These are phyloP conservation scores for Cynara cardunculus DNA, from an alignment of 129 eudicot genomes.

Conservation along the genomic window DNA sequence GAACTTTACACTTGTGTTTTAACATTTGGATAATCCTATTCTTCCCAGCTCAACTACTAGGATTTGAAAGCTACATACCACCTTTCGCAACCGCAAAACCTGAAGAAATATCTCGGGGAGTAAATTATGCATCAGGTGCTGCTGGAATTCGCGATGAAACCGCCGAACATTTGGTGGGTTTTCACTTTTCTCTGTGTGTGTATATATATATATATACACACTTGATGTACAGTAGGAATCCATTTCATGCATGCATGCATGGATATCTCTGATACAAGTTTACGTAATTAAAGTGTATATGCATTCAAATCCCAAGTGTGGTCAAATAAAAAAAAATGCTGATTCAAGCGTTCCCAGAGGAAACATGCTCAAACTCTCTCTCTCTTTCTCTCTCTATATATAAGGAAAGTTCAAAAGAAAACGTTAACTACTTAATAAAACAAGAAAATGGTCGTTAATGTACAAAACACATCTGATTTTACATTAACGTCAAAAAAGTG, in stretches of 20 bases:
- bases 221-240: not conserved
- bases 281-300: not conserved
- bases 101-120: constrained; percentile 21
- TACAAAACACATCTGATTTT: too few relatives aligned
- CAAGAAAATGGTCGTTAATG: too few relatives aligned
- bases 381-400: too few relatives aligned
- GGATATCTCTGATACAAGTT: not conserved
- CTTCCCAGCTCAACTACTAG: constrained; percentile 45
- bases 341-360: not conserved
- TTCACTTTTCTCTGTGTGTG: not conserved
- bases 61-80: constrained; percentile 38
- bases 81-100: constrained; percentile 37
- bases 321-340: too few relatives aligned
- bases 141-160: constrained; percentile 54
- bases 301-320: not conserved
- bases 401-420: too few relatives aligned
- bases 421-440: too few relatives aligned
- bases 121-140: constrained; percentile 57
- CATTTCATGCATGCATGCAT: not conserved
- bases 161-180: constrained; percentile 31
- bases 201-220: not conserved
- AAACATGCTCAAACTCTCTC: not conserved
- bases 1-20: not conserved
- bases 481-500: too few relatives aligned
- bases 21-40: not conserved